Conservation (phyloP, 495 filamentous ascomycete species). For the Hyaloscypha bicolor region DNA sequence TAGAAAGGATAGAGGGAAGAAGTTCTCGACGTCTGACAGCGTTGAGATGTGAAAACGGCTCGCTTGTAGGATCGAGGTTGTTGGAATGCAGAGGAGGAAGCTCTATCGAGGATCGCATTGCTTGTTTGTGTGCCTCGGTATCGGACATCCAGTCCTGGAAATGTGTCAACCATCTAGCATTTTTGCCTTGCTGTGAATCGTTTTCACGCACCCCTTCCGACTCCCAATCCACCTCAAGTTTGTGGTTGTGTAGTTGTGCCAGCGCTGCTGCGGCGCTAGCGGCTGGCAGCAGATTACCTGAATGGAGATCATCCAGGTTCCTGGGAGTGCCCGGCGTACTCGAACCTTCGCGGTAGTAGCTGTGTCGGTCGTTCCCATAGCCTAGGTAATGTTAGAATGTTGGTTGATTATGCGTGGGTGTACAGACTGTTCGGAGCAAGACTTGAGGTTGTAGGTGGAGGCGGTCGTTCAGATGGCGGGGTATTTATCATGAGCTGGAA, state of each 20-base stretch:
- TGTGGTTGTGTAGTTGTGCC: constrained; percentile 84
- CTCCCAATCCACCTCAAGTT: constrained; percentile 78
- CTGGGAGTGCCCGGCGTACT: constrained; percentile 73
- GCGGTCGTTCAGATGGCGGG: constrained; percentile 80
- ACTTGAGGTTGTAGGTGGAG: constrained; percentile 43
- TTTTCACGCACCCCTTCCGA: constrained; percentile 70
- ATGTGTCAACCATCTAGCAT: constrained; percentile 19
- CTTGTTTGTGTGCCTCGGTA: constrained; percentile 54
- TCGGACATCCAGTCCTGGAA: constrained; percentile 45
- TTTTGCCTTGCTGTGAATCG: constrained; percentile 11
- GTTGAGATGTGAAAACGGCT: constrained; percentile 64
- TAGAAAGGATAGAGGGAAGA: constrained; percentile 77
- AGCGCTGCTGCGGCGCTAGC: constrained; percentile 85
- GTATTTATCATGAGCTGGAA: constrained; percentile 94
- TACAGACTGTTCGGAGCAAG: constrained; percentile 32
- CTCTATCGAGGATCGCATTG: constrained; percentile 62
- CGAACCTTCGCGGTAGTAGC: constrained; percentile 63
- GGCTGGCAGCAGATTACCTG: constrained; percentile 60
- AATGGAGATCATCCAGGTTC: constrained; percentile 71
- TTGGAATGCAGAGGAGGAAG: constrained; percentile 67
- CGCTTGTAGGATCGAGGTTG: constrained; percentile 65
- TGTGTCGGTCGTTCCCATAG: constrained; percentile 45
- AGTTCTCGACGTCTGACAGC: constrained; percentile 66
- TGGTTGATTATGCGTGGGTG: constrained; percentile 1
- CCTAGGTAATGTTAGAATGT: constrained; percentile 34